Conservation (phyloP, 306 rosid genomes). For the Sicyos edulis region DNA sequence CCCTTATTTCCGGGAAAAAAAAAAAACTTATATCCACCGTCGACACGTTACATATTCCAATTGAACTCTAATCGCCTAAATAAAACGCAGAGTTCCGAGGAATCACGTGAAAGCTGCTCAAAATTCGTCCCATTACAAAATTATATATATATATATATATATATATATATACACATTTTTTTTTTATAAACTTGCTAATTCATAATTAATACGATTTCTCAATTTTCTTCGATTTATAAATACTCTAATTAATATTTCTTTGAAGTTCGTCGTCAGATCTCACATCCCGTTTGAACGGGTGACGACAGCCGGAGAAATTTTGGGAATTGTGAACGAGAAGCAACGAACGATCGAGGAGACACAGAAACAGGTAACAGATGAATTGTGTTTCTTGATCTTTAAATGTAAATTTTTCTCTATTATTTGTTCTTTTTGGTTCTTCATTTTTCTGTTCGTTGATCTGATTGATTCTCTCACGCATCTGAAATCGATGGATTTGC, state of each 20-base stretch:
- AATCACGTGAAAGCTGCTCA: constrained; percentile 9
- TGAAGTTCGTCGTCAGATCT: constrained; percentile 14
- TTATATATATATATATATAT: background rate
- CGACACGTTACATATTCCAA: too few species aligned
- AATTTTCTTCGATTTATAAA: background rate
- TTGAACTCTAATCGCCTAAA: too few species aligned
- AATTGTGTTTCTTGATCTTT: background rate
- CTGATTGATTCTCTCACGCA: constrained; percentile 14
- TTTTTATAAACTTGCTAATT: too few species aligned
- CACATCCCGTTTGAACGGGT: constrained; percentile 10
- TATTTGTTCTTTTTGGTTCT: background rate
- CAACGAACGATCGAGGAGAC: constrained; percentile 5
- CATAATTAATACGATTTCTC: too few species aligned
- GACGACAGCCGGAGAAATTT: constrained; percentile 17
- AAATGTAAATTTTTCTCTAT: background rate
- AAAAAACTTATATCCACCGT: too few species aligned
- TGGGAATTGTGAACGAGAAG: constrained; percentile 9
- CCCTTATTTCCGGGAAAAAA: too few species aligned
- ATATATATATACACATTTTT: background rate
- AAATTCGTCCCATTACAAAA: background rate
- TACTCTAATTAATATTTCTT: background rate
- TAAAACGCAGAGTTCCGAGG: too few species aligned
- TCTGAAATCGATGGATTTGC: background rate
- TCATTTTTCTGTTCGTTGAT: background rate
- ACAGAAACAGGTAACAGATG: constrained; percentile 5